Evolutionary conservation across 2,329 filamentous ascomycete species (phyloP), one percentile per base, ranked within the genome.

Genomic region (Penicillium paneum): DNA sequence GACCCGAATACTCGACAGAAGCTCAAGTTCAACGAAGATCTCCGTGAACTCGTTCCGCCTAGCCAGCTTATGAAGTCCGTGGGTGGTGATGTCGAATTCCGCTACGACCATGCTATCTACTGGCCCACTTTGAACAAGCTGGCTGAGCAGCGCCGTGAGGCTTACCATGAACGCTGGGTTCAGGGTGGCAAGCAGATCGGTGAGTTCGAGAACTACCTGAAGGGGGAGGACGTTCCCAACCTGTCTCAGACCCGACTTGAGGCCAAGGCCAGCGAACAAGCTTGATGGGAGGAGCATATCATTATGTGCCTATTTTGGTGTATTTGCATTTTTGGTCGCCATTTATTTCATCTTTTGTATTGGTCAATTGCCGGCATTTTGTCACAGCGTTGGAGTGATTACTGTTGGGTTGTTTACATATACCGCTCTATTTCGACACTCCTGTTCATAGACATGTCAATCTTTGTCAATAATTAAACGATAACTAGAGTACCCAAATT

Each of bases 1-100:
- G 94, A 99, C 74, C 94, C 94, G 8, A 78, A 92, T 66, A 99
- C 94, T 10, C 86, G 89, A 55, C 86, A 94, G 68, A 99, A 99
- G 80, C 86, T 99, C 78, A 95, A 94, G 78, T 97, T 96, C 81
- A 97, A 97, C 79, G 91, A 96, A 73, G 89, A 95, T 69, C 86
- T 96, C 78, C 82, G 81, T 63, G 79, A 89, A 63, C 91, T 91
- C 71, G 88, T 99, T 19, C 91, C 91, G 5, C 75, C 85, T 8
- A 81, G 87, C 66, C 93, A 97, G 71, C 83, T 99, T 49, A 89
- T 91, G 86, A 87, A 85, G 65, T 81, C 86, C 54, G 86, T 89
- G 66, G 86, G 87, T 44, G 93, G 94, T 54, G 83, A 90, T 46
- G 83, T 96, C 58, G 83, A 92, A 56, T 97, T 99, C 70, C 87